Base-by-base conservation (phyloP, 1,284 basidiomycete genomes). In the Trichosporon sp. region DNA sequence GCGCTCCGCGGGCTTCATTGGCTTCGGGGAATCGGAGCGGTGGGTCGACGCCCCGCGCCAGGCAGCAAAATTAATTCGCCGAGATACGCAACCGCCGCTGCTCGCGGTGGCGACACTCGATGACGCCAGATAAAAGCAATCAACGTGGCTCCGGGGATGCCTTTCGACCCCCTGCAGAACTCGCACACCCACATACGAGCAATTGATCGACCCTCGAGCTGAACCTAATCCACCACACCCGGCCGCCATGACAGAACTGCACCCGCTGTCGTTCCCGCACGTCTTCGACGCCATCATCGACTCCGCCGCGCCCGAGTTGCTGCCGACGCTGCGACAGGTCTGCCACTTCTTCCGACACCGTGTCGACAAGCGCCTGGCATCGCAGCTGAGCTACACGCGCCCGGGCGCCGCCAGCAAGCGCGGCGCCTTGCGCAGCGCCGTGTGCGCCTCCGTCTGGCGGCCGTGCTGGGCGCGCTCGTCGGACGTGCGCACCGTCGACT, bases 231-330 rank as follows among this genome's bases (percentile, higher is more conserved):
- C 8, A n/a, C n/a, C 21, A 51, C 44, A 51, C 15, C 15, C 44
- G 7, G 18, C 9, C 21, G 51, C 27, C 27, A 60, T 60, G 56
- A 60, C 56, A 13, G 15, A 31, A 11, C 56, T 60, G 6, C 56
- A 60, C 29, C 56, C 56, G 15, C 7, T 31, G 9, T 21, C 56
- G 21, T 32, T 60, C 18, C 56, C 56, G 15, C 56, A 60, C 27
- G 29, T 60, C 29, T 60, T 60, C 56, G 56, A 60, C 56, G 31
- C 56, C 8, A 60, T 60, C 56, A 60, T 60, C 31, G 56, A 60
- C 56, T 60, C 18, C 15, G 27, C 56, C 27, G 21, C 56, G 27
- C 56, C 27, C 56, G 56, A 60, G 27, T 60, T 29, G 15, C 56
- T 60, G 18, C 56, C 56, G 27, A 60, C 56, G 9, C 12, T 60